Base-by-base conservation (phyloP, 768 basidiomycete genomes). In the Tubosaeta sp. region DNA sequence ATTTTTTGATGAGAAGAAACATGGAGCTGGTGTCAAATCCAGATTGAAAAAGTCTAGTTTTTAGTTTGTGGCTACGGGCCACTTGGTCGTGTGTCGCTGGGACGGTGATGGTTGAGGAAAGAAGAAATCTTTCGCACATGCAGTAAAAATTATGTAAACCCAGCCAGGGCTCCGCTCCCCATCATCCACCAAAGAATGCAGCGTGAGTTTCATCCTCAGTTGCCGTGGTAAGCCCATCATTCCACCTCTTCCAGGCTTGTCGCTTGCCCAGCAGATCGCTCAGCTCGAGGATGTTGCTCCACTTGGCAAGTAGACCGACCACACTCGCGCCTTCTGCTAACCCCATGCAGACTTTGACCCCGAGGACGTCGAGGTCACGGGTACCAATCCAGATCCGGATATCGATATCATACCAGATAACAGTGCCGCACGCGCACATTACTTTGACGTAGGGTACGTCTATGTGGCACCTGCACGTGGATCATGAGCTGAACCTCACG, bases 221-320 rank as follows among this genome's bases (percentile, higher is more conserved):
- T 25, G 22, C 39, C 12, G 16, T 27, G 26, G 38, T 22, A 44
- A 58, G 35, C 55, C 45, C 51, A 42, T 53, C 43, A 53, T n/a
- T 29, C 41, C 1, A n/a, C 14, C 26, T 1, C 43, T 39, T 25
- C 12, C 54, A 77, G 76, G 78, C 27, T 66, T 86, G 33, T 83
- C 86, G 4, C 77, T 90, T 25, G 84, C 82, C 4, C 81, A 95
- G 65, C 92, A 95, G 64, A 82, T 97, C 38, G 86, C 86, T 34
- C 79, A 86, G 63, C 81, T 97, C 25, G 80, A 89, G 43, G 81
- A 88, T 47, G 71, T 84, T 19, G 78, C 83, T 11, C 88, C 88
- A 45, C 70, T 74, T 34, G 88, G 91, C 86, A 62, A 54, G 78
- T 70, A 19, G 44, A 29, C 39, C 45, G 25, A 35, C 51, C 29